Percentiles rank a stretch among this genome's conserved stretches.
These are phyloP conservation scores for Fusarium chaquense DNA, from an alignment of 2,329 filamentous ascomycete species.

Conservation along the genomic window DNA sequence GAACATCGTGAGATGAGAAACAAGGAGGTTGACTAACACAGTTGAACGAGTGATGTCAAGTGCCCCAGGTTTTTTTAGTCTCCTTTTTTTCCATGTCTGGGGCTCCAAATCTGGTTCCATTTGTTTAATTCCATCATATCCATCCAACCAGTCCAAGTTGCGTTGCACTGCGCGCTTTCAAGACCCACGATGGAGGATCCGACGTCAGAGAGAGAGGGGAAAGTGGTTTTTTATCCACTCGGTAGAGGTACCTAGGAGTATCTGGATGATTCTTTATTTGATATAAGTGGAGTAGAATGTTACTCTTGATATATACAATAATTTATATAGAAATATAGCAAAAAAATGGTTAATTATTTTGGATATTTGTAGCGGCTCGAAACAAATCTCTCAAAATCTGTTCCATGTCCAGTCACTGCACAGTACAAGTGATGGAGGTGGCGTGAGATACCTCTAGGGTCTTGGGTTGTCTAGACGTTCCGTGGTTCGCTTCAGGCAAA, in stretches of 20 bases:
- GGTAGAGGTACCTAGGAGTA: constrained; percentile 21
- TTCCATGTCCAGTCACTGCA: not conserved
- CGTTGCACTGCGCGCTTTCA: constrained; percentile 17
- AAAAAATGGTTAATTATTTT: not conserved
- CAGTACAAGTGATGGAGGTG: not conserved
- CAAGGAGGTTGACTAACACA: not conserved
- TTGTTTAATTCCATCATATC: constrained; percentile 1
- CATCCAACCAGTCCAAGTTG: not conserved
- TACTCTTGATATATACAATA: not conserved
- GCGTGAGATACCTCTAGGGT: not conserved
- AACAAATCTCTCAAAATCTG: not conserved
- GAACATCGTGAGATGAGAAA: constrained; percentile 17
- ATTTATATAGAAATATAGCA: not conserved
- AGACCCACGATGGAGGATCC: constrained; percentile 29
- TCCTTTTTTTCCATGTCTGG: constrained; percentile 16
- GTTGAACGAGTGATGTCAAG: constrained; percentile 33
- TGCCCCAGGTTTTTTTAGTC: constrained; percentile 4
- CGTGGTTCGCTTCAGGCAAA: constrained; percentile 3
- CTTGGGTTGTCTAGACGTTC: not conserved
- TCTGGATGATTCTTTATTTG: constrained; percentile 18
- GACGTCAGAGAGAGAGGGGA: constrained; percentile 36
- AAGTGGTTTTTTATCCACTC: constrained; percentile 19
- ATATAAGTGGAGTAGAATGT: not conserved
- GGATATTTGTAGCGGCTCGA: not conserved
- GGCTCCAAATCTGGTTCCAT: constrained; percentile 11